A percentile compares a stretch with the other conserved stretches of the same genome.
Evolutionary conservation across 2,329 filamentous ascomycete species (phyloP).

Genomic region (Parasarocladium wereldwijsianum): DNA sequence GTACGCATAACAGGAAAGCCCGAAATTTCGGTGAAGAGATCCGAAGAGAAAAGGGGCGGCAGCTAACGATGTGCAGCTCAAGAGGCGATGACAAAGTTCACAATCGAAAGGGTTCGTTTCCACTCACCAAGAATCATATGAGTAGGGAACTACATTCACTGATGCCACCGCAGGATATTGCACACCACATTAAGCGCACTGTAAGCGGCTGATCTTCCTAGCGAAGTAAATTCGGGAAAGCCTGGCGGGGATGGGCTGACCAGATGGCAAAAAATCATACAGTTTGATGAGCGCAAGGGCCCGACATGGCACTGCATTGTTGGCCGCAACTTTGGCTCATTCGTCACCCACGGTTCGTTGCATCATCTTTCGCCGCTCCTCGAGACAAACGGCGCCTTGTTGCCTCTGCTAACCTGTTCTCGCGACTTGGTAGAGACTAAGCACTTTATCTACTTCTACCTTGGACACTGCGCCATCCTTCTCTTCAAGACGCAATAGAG

Average conservation of each 20-base stretch:
- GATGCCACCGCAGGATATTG: conserved; percentile 62
- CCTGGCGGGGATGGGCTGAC: background rate
- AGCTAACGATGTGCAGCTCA: conserved; percentile 30
- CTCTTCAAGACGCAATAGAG: conserved; percentile 94
- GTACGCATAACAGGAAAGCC: conserved; percentile 38
- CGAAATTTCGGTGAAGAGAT: background rate
- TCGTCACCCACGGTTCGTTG: conserved; percentile 81
- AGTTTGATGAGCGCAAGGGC: conserved; percentile 96
- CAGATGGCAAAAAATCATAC: conserved; percentile 4
- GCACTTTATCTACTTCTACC: conserved; percentile 99
- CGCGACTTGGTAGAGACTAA: conserved; percentile 66
- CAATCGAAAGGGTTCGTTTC: conserved; percentile 40
- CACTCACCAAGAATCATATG: background rate
- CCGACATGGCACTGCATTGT: conserved; percentile 99
- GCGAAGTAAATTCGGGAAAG: background rate
- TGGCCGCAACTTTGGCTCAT: conserved; percentile 95
- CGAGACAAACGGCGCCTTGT: background rate
- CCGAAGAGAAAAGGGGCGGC: background rate
- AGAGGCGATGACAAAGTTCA: conserved; percentile 48
- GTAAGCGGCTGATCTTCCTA: conserved; percentile 29
- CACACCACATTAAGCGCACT: conserved; percentile 88
- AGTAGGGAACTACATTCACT: too few relatives aligned
- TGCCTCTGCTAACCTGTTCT: background rate
- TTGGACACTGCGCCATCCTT: conserved; percentile 93
- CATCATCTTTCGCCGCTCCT: too few relatives aligned